phyloP scores from a whole-genome alignment of 306 rosid genomes.

The Begonia masoniana region DNA sequence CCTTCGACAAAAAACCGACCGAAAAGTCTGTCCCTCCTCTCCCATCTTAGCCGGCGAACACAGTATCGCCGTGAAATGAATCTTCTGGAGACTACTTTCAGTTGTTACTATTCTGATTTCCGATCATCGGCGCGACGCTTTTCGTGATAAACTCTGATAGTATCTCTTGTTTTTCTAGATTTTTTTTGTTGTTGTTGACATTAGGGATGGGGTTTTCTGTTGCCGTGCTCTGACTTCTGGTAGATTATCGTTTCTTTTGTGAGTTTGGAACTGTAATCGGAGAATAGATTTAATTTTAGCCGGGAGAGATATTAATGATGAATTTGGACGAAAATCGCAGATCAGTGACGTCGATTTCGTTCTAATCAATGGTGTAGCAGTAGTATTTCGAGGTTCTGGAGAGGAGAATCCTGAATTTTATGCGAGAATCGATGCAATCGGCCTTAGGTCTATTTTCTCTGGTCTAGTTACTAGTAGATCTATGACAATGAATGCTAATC shows the following conservation, averaged over 20 bases:
- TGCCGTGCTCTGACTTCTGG: too few relatives aligned
- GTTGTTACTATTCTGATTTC: slow-evolving; percentile 37
- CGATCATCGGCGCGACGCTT: slow-evolving; percentile 72
- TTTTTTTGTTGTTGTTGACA: too few relatives aligned
- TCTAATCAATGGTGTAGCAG: too few relatives aligned
- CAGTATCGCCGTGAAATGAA: slow-evolving; percentile 52
- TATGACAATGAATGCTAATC: slow-evolving; percentile 1
- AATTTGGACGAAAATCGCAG: too few relatives aligned
- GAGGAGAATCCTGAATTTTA: too few relatives aligned
- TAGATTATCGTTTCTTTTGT: too few relatives aligned
- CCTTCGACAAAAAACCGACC: not conserved
- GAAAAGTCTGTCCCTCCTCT: not conserved
- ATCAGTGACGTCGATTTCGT: too few relatives aligned
- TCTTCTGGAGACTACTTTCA: slow-evolving; percentile 29
- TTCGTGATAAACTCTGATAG: slow-evolving; percentile 40
- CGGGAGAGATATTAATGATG: too few relatives aligned
- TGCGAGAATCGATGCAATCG: not conserved
- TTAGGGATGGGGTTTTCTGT: too few relatives aligned
- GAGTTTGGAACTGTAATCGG: too few relatives aligned
- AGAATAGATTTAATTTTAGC: too few relatives aligned
- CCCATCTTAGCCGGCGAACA: slow-evolving; percentile 16
- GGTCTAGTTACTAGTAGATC: slow-evolving; percentile 10
- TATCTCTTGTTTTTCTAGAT: slow-evolving; percentile 8
- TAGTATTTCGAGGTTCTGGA: too few relatives aligned
- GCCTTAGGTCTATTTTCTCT: slow-evolving; percentile 4